These are phyloP conservation scores for Vitis amurensis DNA, from an alignment of 164 flowering plant genomes.

Conservation along the genomic window DNA sequence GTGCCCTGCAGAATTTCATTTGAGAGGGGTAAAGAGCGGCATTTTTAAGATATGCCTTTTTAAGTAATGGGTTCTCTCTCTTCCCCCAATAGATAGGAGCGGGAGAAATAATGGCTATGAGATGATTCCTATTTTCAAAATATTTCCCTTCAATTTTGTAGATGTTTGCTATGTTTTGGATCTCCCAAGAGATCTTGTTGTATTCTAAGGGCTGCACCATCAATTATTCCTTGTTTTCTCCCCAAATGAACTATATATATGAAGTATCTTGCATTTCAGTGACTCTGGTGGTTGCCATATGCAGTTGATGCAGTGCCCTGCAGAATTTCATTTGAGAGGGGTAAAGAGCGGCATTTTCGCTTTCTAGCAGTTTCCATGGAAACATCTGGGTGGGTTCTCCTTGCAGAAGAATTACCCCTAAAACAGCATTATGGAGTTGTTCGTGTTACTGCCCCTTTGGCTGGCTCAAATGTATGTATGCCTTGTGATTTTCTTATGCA, in stretches of 20 bases:
- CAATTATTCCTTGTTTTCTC: background rate
- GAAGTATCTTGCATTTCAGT: background rate
- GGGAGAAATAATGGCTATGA: no score
- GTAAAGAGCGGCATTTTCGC: constrained; percentile 87
- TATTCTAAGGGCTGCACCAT: background rate
- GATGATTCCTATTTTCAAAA: background rate
- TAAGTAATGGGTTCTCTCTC: no score
- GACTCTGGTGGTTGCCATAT: constrained; percentile 19
- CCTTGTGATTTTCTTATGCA: background rate
- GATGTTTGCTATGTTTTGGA: background rate
- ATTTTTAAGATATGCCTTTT: no score
- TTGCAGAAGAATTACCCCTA: constrained; percentile 74
- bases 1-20: no score
- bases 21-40: no score
- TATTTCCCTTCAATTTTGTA: background rate
- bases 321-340: constrained; percentile 94
- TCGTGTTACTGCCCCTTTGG: constrained; percentile 85
- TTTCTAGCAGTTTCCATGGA: constrained; percentile 72
- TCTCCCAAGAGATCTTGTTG: background rate
- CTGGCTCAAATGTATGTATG: constrained; percentile 78
- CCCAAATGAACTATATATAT: no score
- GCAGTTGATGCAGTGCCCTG: constrained; percentile 95
- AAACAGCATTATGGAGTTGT: constrained; percentile 61
- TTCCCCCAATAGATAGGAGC: no score
- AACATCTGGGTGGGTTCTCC: constrained; percentile 79